Evolutionary conservation across 257 asterid genomes (phyloP).

Genomic region (Plantago elongata): DNA sequence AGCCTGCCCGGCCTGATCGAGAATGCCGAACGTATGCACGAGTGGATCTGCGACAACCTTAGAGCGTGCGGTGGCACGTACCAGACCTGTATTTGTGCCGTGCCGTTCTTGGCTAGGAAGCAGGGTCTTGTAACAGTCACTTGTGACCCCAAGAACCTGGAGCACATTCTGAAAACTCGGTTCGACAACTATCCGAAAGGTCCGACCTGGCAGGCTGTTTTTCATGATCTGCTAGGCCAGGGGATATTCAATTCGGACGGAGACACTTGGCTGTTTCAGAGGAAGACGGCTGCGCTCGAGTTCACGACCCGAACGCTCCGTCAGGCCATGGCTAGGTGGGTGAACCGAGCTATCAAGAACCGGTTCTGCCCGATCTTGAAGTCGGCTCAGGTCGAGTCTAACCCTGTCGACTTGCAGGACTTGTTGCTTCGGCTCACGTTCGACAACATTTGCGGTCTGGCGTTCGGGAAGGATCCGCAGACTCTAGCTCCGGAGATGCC

Average conservation of each 20-base stretch:
- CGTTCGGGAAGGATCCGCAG: constrained; percentile 50
- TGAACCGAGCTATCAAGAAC: constrained; percentile 42
- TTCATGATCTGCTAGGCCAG: constrained; percentile 45
- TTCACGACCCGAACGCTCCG: constrained; percentile 56
- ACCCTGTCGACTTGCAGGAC: constrained; percentile 47
- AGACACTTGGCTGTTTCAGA: constrained; percentile 60
- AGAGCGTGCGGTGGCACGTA: constrained; percentile 45
- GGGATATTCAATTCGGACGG: constrained; percentile 53
- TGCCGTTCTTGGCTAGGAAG: constrained; percentile 40
- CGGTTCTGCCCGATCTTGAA: constrained; percentile 36
- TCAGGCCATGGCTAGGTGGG: constrained; percentile 63
- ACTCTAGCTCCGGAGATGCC: constrained; percentile 41
- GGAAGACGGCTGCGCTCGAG: constrained; percentile 56
- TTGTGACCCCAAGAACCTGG: constrained; percentile 50
- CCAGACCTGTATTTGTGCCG: constrained; percentile 42
- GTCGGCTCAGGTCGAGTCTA: constrained; percentile 31
- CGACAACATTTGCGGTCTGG: constrained; percentile 51
- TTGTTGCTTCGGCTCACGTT: constrained; percentile 42
- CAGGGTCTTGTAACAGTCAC: constrained; percentile 57
- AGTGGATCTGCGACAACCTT: constrained; percentile 52
- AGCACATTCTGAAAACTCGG: constrained; percentile 46
- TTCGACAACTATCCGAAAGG: constrained; percentile 58
- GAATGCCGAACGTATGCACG: constrained; percentile 41
- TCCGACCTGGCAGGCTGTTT: constrained; percentile 58
- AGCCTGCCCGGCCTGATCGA: constrained; percentile 44